Base-by-base conservation (phyloP, 225 moss, liverwort and hornwort species). In the Bryoerythrophyllum caledonicum region DNA sequence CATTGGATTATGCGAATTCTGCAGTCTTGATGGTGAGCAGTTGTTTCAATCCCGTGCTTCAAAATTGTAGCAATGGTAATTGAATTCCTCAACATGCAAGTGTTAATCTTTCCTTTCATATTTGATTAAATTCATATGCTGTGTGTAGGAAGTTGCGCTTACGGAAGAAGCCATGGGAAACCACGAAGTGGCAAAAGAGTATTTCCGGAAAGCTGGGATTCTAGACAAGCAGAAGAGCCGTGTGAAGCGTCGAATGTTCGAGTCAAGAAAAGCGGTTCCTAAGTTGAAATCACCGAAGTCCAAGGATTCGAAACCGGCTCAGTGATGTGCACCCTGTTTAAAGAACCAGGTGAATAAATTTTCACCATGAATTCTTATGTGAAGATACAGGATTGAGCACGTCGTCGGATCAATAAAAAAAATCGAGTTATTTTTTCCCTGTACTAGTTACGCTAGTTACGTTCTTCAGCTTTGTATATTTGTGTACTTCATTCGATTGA, bases 21-120 rank as follows among this genome's bases (percentile, higher is more conserved):
- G 86, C 94, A 73, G 79, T 82, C 3, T 80, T 96, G 57, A 96
- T 96, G 96, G 94, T 96, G 52, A 75, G 93, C 32, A 21, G 3
- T 15, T 7, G 23, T 58, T 20, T 37, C 63, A 27, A 57, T 15
- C 6, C n/a, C 66, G 32, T n/a, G n/a, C n/a, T n/a, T n/a, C n/a
- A n/a, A n/a, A n/a, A n/a, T n/a, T n/a, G n/a, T n/a, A n/a, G n/a
- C n/a, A n/a, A 35, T 9, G 51, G 37, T 71, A 6, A n/a, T 68
- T 68, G 0, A 54, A 49, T 16, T 49, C 52, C 43, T 44, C 17
- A 43, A 64, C 24, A 15, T 49, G 62, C 27, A 32, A 68, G 19
- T 65, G 13, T 21, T 59, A 3, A 0, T 60, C 41, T 1, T 23
- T 15, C 1, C 3, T 15, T 14, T 15, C 13, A 44, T 4, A 15